Percentiles rank a stretch among this genome's conserved stretches.
Conservation (phyloP, 192 early-diverging fungal species). For the Backusella sp. region DNA sequence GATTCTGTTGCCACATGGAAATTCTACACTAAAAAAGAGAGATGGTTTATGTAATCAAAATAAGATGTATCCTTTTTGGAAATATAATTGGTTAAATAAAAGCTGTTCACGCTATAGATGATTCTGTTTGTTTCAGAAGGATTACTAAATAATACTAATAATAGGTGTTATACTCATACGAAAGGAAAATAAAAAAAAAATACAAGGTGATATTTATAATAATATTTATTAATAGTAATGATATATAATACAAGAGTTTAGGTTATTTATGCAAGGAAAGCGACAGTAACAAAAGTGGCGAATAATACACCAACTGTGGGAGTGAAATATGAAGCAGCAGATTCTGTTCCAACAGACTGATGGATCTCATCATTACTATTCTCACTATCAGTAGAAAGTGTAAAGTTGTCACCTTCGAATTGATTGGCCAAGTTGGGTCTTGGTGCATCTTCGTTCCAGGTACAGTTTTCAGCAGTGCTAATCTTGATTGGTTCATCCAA, state of each 20-base stretch:
- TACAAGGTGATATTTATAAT: background rate
- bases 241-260: background rate
- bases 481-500: slow-evolving; percentile 47
- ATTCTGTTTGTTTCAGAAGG: no score
- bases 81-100: no score
- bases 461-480: slow-evolving; percentile 53
- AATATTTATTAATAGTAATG: background rate
- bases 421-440: slow-evolving; percentile 28
- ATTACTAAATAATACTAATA: background rate
- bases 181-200: background rate
- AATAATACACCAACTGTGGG: background rate
- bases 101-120: no score
- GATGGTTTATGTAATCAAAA: no score
- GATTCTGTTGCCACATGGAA: no score
- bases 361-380: background rate
- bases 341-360: background rate
- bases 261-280: background rate
- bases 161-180: background rate
- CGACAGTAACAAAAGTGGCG: background rate
- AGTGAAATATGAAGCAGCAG: background rate
- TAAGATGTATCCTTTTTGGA: no score
- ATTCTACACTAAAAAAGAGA: no score
- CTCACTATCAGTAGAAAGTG: background rate
- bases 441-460: slow-evolving; percentile 25
- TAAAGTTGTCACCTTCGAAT: slow-evolving; percentile 14